Evolutionary conservation across 805 yeast species (phyloP).

Genomic region (Hanseniaspora guilliermondii): DNA sequence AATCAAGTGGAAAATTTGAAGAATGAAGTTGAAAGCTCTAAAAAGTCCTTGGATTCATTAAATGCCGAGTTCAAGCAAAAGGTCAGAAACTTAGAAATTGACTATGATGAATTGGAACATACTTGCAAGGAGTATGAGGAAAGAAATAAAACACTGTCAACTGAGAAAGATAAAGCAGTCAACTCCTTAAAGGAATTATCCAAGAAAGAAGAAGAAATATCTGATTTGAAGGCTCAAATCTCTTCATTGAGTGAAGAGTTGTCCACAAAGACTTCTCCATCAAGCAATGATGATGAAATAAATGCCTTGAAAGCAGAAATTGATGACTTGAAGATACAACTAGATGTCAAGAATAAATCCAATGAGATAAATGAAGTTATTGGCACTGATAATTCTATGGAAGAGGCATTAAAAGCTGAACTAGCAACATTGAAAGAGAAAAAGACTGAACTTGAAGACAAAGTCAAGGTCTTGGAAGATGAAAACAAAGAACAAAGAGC

Average conservation of each 20-base stretch:
- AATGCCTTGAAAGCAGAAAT: not conserved
- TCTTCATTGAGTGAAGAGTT: not conserved
- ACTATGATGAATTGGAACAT: conserved; percentile 19
- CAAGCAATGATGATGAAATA: not conserved
- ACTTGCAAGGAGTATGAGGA: conserved; percentile 32
- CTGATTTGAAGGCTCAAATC: not conserved
- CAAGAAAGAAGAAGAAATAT: conserved; percentile 15
- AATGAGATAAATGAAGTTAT: not conserved
- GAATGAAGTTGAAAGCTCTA: conserved; percentile 21
- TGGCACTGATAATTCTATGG: not conserved
- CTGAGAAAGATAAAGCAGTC: conserved; percentile 47
- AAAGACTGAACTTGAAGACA: not conserved
- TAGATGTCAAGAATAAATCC: not conserved
- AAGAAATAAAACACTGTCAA: conserved; percentile 17
- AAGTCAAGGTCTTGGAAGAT: not conserved
- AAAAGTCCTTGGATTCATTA: conserved; percentile 16
- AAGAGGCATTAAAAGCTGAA: not conserved
- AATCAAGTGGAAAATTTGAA: conserved; percentile 16
- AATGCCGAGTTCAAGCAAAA: conserved; percentile 17
- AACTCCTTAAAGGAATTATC: conserved; percentile 31
- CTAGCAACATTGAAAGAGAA: not conserved
- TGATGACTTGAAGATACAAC: not conserved
- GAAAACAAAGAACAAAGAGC: conserved; percentile 12
- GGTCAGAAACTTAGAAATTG: conserved; percentile 3
- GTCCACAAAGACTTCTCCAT: not conserved